Percentiles rank a stretch among this genome's conserved stretches.
Evolutionary conservation across 2,329 filamentous ascomycete species (phyloP).

Genomic region (Stemphylium vesicarium): DNA sequence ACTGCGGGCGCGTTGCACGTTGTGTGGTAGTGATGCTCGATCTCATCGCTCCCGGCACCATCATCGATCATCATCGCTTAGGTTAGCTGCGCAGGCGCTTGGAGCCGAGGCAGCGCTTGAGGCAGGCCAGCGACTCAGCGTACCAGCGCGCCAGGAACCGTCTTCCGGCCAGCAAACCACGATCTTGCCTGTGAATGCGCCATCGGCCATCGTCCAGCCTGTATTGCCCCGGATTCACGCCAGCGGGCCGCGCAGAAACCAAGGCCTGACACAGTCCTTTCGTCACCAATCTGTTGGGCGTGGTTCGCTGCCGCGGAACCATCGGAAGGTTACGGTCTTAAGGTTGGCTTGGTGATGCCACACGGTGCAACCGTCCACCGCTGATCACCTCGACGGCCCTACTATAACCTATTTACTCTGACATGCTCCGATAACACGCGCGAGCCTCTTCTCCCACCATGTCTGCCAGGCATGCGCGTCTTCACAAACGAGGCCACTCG

Average conservation of each 20-base stretch:
- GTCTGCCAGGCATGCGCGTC: conserved; percentile 38
- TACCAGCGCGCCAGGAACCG: conserved; percentile 9
- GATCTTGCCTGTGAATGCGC: conserved; percentile 4
- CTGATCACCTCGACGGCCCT: neutral
- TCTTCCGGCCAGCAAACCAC: conserved; percentile 6
- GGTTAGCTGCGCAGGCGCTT: conserved; percentile 4
- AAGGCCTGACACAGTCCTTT: conserved; percentile 12
- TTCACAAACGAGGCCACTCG: conserved; percentile 51
- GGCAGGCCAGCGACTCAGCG: conserved; percentile 4
- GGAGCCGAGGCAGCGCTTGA: conserved; percentile 9
- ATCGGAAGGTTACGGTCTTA: conserved; percentile 5
- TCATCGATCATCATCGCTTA: conserved; percentile 5
- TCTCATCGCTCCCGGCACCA: conserved; percentile 4
- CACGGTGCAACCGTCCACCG: neutral
- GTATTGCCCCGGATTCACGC: conserved; percentile 17
- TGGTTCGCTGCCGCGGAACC: conserved; percentile 10
- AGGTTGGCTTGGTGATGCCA: conserved; percentile 16
- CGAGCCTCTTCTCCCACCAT: conserved; percentile 10
- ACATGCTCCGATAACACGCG: conserved; percentile 19
- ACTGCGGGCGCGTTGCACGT: neutral
- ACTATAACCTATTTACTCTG: conserved; percentile 5
- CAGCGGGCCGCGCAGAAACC: conserved; percentile 5
- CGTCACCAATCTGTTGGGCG: conserved; percentile 14
- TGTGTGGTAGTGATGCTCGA: conserved; percentile 2
- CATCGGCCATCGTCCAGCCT: neutral